phyloP scores from a whole-genome alignment of 1,284 basidiomycete genomes.

The Coniophora puteana region DNA sequence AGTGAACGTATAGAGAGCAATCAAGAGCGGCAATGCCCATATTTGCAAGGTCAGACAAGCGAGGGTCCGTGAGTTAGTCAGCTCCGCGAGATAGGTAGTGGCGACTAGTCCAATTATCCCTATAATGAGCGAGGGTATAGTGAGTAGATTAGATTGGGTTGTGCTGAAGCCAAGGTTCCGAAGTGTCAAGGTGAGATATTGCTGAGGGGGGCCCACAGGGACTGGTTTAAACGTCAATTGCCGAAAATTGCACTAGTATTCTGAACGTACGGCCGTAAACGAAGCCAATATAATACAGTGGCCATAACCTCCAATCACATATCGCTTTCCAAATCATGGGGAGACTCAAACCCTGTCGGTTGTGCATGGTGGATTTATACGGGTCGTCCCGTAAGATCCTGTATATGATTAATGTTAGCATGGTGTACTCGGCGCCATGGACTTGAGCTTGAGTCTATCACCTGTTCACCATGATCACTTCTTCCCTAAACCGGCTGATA shows the following conservation, averaged over 20 bases:
- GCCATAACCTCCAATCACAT: constrained; percentile 54
- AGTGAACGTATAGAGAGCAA: constrained; percentile 54
- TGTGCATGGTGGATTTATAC: constrained; percentile 60
- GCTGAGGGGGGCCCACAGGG: constrained; percentile 42
- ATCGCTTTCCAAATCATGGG: constrained; percentile 43
- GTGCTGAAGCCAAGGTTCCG: constrained; percentile 51
- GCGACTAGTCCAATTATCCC: constrained; percentile 41
- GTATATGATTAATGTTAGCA: not conserved
- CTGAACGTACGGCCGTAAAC: constrained; percentile 36
- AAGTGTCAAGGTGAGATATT: constrained; percentile 51
- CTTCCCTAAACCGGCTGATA: too few species aligned
- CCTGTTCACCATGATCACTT: constrained; percentile 58
- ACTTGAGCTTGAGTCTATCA: constrained; percentile 32
- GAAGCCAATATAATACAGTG: constrained; percentile 46
- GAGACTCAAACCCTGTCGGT: constrained; percentile 50
- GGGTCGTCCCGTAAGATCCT: constrained; percentile 57
- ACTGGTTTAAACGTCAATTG: constrained; percentile 23
- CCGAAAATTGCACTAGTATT: not conserved
- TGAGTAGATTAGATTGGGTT: constrained; percentile 46
- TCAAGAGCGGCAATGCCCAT: constrained; percentile 59
- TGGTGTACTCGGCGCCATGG: too few species aligned
- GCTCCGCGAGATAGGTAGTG: constrained; percentile 50
- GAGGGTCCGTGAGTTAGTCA: constrained; percentile 48
- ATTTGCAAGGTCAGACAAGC: constrained; percentile 52
- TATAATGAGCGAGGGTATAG: constrained; percentile 42